These are phyloP conservation scores for Trichophyton equinum DNA, from an alignment of 2,329 filamentous ascomycete species.

Conservation along the genomic window DNA sequence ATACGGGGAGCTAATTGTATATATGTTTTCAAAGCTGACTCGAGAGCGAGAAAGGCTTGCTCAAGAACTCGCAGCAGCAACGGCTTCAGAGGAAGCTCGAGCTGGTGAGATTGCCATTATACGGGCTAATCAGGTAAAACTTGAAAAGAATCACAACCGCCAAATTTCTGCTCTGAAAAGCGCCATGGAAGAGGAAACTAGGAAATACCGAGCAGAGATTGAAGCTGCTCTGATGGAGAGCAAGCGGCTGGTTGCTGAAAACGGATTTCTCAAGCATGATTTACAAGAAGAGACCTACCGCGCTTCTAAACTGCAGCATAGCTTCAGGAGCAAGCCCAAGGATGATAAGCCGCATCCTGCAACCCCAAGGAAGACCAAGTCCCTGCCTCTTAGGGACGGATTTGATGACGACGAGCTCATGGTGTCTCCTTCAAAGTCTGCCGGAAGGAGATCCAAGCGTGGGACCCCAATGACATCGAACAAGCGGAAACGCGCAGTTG, in stretches of 20 bases:
- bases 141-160: slow-evolving; percentile 41
- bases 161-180: slow-evolving; percentile 42
- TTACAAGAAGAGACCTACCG: slow-evolving; percentile 43
- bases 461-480: slow-evolving; percentile 43
- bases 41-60: slow-evolving; percentile 30
- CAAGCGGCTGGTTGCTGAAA: slow-evolving; percentile 46
- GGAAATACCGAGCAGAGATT: slow-evolving; percentile 43
- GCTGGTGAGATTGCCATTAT: slow-evolving; percentile 51
- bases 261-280: slow-evolving; percentile 49
- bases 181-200: slow-evolving; percentile 40
- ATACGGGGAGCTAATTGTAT: neutral
- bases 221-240: slow-evolving; percentile 42
- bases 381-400: slow-evolving; percentile 44
- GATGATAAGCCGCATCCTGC: slow-evolving; percentile 26
- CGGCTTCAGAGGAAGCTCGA: slow-evolving; percentile 36
- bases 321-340: slow-evolving; percentile 26
- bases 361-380: slow-evolving; percentile 41
- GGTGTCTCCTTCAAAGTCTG: slow-evolving; percentile 43
- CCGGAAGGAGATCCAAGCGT: slow-evolving; percentile 34
- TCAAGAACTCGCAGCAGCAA: slow-evolving; percentile 29
- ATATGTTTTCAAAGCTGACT: slow-evolving; percentile 21
- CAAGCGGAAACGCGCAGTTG: slow-evolving; percentile 45
- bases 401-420: slow-evolving; percentile 52
- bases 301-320: slow-evolving; percentile 27
- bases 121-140: slow-evolving; percentile 44